Evolutionary conservation across 208 protist species (phyloP).

Genomic region (Crithidia thermophila): DNA sequence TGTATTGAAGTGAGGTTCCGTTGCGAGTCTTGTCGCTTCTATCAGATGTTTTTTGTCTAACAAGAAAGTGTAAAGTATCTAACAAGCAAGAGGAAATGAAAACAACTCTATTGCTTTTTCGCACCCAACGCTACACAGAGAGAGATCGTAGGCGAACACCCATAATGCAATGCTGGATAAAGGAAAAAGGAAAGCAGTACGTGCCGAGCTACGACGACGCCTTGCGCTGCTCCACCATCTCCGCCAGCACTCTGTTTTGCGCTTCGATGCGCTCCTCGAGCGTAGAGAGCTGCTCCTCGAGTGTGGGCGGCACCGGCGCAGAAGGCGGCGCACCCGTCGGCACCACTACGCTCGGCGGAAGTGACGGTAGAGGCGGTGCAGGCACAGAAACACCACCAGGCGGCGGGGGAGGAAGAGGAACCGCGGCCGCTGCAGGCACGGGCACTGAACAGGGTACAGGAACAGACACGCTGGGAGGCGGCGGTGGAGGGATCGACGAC

Average conservation of each 20-base stretch:
- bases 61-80: too few relatives aligned
- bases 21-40: too few relatives aligned
- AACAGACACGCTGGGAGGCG: too few relatives aligned
- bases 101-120: too few relatives aligned
- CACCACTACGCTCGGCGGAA: neutral
- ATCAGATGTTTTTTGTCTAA: too few relatives aligned
- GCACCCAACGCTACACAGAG: too few relatives aligned
- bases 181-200: neutral
- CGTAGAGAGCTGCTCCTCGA: slow-evolving; percentile 16
- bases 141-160: neutral
- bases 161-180: neutral
- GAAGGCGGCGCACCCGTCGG: neutral
- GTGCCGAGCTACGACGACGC: neutral
- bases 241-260: slow-evolving; percentile 23
- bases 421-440: neutral
- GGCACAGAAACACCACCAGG: neutral
- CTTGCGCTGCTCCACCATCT: slow-evolving; percentile 19
- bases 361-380: slow-evolving; percentile 1
- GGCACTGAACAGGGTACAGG: neutral
- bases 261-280: slow-evolving; percentile 33
- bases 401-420: neutral
- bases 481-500: neutral
- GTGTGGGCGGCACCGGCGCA: slow-evolving; percentile 2
- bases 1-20: too few relatives aligned
- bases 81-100: too few relatives aligned